Conservation (phyloP, 2,329 filamentous ascomycete species). For the Microthyrium microscopicum region DNA sequence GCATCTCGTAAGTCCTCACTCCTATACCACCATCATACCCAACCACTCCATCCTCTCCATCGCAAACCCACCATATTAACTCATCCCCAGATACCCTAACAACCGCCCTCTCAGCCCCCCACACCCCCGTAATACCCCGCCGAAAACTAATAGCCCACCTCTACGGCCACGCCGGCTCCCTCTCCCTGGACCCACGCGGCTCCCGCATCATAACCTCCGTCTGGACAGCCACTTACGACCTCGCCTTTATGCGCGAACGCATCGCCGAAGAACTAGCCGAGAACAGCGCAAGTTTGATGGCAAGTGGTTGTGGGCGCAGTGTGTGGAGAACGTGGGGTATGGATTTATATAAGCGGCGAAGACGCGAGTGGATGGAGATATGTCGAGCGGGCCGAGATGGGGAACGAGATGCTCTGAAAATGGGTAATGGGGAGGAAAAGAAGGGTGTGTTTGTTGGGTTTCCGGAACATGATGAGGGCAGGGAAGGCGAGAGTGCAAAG, state of each 20-base stretch:
- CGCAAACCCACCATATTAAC: too few species aligned
- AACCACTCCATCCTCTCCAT: too few species aligned
- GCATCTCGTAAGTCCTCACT: constrained; percentile 44
- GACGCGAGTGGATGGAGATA: constrained; percentile 46
- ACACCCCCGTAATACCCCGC: constrained; percentile 38
- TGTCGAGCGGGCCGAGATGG: constrained; percentile 35
- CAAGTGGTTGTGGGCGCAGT: constrained; percentile 46
- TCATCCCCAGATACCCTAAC: too few species aligned
- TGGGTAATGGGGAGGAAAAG: constrained; percentile 16
- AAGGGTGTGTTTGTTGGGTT: constrained; percentile 25
- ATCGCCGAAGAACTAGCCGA: constrained; percentile 46
- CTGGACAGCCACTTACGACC: constrained; percentile 44
- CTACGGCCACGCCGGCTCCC: constrained; percentile 41
- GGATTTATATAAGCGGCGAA: constrained; percentile 49
- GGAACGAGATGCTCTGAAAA: constrained; percentile 26
- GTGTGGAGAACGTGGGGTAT: constrained; percentile 63
- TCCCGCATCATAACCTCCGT: constrained; percentile 53
- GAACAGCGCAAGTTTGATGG: constrained; percentile 43
- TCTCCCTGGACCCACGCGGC: constrained; percentile 44
- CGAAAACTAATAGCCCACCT: constrained; percentile 48
- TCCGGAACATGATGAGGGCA: constrained; percentile 13
- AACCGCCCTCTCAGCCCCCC: constrained; percentile 39
- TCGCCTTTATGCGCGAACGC: constrained; percentile 51
- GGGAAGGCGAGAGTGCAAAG: constrained; percentile 12
- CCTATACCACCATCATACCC: too few species aligned